Evolutionary conservation across 208 protist genomes (phyloP).

Genomic region (Leishmania tarentolae): DNA sequence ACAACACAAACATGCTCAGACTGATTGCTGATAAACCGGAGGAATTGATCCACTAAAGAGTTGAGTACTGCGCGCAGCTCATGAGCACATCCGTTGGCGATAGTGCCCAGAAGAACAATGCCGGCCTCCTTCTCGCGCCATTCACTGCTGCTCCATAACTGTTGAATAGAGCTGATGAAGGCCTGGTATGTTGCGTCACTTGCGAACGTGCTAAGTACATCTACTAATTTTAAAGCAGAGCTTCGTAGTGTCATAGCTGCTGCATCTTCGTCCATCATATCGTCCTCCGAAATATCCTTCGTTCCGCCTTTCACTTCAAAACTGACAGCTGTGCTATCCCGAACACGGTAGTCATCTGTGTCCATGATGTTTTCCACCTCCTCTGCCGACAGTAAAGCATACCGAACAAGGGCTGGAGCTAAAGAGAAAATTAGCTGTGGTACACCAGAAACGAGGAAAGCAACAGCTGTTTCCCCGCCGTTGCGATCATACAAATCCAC

Average conservation of each 20-base stretch:
- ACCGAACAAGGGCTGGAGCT: slow-evolving; percentile 54
- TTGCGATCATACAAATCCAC: slow-evolving; percentile 66
- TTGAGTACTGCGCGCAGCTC: slow-evolving; percentile 48
- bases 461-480: slow-evolving; percentile 52
- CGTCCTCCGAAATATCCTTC: slow-evolving; percentile 80
- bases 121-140: slow-evolving; percentile 68
- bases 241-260: slow-evolving; percentile 74
- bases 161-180: slow-evolving; percentile 52
- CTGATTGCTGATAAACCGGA: slow-evolving; percentile 41
- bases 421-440: slow-evolving; percentile 37
- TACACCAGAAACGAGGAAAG: slow-evolving; percentile 52
- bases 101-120: slow-evolving; percentile 82
- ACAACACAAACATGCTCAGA: slow-evolving; percentile 78
- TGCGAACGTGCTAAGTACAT: slow-evolving; percentile 62
- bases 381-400: slow-evolving; percentile 70
- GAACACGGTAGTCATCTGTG: slow-evolving; percentile 75
- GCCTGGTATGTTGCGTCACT: slow-evolving; percentile 44
- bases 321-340: slow-evolving; percentile 54
- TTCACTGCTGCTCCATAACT: slow-evolving; percentile 58
- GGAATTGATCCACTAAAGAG: slow-evolving; percentile 49
- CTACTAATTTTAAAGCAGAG: slow-evolving; percentile 75
- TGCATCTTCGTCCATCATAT: slow-evolving; percentile 63
- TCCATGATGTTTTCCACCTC: slow-evolving; percentile 75
- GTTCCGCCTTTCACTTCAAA: slow-evolving; percentile 42
- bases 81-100: slow-evolving; percentile 59